Base-by-base conservation (phyloP, 2,329 filamentous ascomycete species). In the Aspergillus candidus region DNA sequence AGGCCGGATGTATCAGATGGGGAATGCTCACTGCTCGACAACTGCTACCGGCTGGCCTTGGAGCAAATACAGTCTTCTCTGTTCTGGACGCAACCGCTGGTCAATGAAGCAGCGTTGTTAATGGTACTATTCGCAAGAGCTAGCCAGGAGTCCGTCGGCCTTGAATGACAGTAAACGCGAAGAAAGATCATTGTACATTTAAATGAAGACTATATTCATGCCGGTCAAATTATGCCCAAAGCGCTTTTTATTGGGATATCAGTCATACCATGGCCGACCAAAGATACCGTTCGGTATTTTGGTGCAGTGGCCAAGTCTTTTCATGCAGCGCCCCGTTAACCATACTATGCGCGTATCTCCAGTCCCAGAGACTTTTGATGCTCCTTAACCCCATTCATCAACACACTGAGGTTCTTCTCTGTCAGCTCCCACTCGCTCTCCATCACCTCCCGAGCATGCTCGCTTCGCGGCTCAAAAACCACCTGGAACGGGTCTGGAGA, bases 401-500 rank as follows among this genome's bases (percentile, higher is more conserved):
- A 13, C 30, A 41, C 22, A 12, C 41, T 38, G 15, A 55, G 3
- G 43, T 57, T 36, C 38, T 57, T 57, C 37, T 56, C 54, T 4
- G 47, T 35, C 1, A 15, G 34, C 4, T 37, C 42, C 51, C 53
- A 60, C n/a, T 50, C 46, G 5, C 41, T 30, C 41, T 56, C 54
- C 15, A 65, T 49, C 0, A 59, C 38, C 10, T 18, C 30, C 11
- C 36, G 41, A n/a, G 52, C 52, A 13, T 45, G 41, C 3, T 49
- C 41, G 40, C 53, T 58, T n/a, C 59, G 44, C 2, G 54, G 43
- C 33, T 54, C 43, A 42, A 65, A 61, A 1, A 55, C 34, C 5
- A 54, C 60, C 29, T 59, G 47, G 18, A 64, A 63, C 0, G 47
- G 51, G 13, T 55, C 44, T 2, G 60, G 61, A n/a, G 30, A 31